These are phyloP conservation scores for Oldenlandia corymbosa DNA, from an alignment of 257 asterid genomes.

Conservation along the genomic window DNA sequence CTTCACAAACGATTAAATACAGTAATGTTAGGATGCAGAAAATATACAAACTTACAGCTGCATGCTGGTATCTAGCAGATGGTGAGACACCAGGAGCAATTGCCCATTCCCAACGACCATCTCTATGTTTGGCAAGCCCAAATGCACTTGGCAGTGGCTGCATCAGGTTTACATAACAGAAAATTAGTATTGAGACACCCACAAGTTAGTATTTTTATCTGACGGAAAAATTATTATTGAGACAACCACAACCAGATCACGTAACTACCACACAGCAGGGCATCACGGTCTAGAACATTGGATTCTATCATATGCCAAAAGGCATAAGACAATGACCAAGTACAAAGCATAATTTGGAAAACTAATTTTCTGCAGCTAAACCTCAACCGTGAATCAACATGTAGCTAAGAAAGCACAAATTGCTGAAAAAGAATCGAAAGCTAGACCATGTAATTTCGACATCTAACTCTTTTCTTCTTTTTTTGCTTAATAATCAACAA, in stretches of 20 bases:
- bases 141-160: constrained; percentile 98
- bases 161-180: constrained; percentile 13
- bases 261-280: neutral
- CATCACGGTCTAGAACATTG: neutral
- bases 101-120: constrained; percentile 99
- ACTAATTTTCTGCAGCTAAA: too few species aligned
- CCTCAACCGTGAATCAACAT: neutral
- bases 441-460: neutral
- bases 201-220: neutral
- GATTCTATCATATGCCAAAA: neutral
- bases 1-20: neutral
- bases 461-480: neutral
- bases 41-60: constrained; percentile 60
- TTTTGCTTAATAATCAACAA: neutral
- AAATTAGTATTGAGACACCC: neutral
- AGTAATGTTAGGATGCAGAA: neutral
- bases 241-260: neutral
- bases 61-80: constrained; percentile 98
- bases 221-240: neutral
- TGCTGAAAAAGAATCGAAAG: neutral
- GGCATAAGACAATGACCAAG: constrained; percentile 1
- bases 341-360: neutral
- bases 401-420: neutral
- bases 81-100: constrained; percentile 99
- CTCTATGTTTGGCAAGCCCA: constrained; percentile 99